Evolutionary conservation across 345 rosid genomes (phyloP).

Genomic region (Melastoma malabathricum): DNA sequence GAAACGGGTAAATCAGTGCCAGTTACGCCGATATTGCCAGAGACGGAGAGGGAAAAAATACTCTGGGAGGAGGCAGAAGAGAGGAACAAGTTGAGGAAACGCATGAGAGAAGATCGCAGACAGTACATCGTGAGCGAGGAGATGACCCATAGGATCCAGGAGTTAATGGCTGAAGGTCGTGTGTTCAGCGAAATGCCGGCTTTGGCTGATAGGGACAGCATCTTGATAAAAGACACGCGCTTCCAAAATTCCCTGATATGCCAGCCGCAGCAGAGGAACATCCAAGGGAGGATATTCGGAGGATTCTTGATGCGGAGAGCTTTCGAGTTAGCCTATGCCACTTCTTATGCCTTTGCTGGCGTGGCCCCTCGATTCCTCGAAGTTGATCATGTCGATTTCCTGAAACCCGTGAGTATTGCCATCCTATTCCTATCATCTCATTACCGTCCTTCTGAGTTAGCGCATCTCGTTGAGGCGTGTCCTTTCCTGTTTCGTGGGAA

Average conservation of each 20-base stretch:
- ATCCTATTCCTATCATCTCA: too few relatives aligned
- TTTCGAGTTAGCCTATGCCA: conserved; percentile 72
- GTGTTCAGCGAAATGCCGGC: conserved; percentile 88
- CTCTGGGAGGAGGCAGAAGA: conserved; percentile 77
- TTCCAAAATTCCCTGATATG: conserved; percentile 68
- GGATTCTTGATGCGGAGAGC: conserved; percentile 88
- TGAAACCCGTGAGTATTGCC: conserved; percentile 51
- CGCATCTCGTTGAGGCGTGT: too few relatives aligned
- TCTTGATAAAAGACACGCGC: conserved; percentile 58
- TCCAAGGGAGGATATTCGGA: conserved; percentile 77
- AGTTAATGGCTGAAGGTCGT: conserved; percentile 66
- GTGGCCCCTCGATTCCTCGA: conserved; percentile 61
- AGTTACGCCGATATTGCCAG: conserved; percentile 48
- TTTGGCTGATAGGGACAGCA: conserved; percentile 77
- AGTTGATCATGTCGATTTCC: conserved; percentile 84
- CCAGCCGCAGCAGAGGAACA: conserved; percentile 82
- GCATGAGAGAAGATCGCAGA: conserved; percentile 26
- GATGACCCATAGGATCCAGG: conserved; percentile 39
- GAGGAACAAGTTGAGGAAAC: conserved; percentile 58
- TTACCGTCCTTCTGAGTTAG: too few relatives aligned
- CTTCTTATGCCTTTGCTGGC: conserved; percentile 79
- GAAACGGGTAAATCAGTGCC: conserved; percentile 69
- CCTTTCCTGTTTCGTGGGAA: background rate
- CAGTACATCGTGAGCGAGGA: conserved; percentile 21
- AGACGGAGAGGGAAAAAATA: conserved; percentile 52